These are phyloP conservation scores for Colletotrichum sansevieriae DNA, from an alignment of 2,329 filamentous ascomycete species.

Conservation along the genomic window DNA sequence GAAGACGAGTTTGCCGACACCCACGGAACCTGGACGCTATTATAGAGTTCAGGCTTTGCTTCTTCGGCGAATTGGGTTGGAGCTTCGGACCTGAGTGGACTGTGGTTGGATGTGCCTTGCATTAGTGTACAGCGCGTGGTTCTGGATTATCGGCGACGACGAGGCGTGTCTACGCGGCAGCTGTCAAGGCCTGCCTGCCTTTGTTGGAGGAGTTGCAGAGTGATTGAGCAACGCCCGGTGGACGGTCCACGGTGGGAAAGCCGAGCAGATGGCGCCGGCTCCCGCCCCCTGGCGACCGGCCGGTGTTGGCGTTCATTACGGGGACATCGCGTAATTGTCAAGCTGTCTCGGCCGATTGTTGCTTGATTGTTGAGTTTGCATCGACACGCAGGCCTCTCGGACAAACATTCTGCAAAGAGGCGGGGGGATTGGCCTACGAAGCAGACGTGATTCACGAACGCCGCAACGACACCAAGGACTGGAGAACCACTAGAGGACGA, in stretches of 20 bases:
- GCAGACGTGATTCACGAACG: neutral
- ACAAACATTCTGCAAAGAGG: conserved; percentile 11
- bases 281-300: neutral
- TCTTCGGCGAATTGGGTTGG: neutral
- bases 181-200: neutral
- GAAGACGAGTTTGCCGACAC: neutral
- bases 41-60: neutral
- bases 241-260: neutral
- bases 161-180: conserved; percentile 2
- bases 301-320: neutral
- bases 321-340: neutral
- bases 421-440: neutral
- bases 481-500: conserved; percentile 2
- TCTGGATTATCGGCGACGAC: conserved; percentile 37
- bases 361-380: conserved; percentile 6
- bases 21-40: neutral
- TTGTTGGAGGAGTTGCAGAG: neutral
- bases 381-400: conserved; percentile 11
- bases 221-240: neutral
- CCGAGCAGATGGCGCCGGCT: conserved; percentile 29
- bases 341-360: conserved; percentile 16
- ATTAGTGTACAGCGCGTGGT: conserved; percentile 27
- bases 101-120: conserved; percentile 41
- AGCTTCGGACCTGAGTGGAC: conserved; percentile 20
- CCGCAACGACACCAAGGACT: neutral